Base-by-base conservation (phyloP, 2,329 filamentous ascomycete species). In the Talaromyces islandicus region DNA sequence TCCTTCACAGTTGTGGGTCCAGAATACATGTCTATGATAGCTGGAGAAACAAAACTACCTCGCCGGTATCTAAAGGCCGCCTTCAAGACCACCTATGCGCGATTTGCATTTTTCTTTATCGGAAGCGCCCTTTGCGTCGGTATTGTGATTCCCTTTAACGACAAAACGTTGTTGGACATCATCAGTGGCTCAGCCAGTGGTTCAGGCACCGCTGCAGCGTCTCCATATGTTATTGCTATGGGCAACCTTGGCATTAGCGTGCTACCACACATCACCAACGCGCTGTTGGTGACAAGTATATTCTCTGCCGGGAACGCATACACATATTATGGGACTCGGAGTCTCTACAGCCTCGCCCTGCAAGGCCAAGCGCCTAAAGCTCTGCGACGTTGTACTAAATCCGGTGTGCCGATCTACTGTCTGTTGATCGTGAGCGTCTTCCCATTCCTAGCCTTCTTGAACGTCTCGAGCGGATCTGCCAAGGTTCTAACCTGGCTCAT, bases 291-390 rank as follows among this genome's bases (percentile, higher is more conserved):
- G 64, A 71, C 90, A 64, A 90, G 90, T 69, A 86, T 89, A 66
- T 88, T 90, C 74, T 87, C 84, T 19, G 88, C 88, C n/a, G 82
- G 86, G 63, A 91, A 90, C 78, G 88, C 86, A 6, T 87, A 90
- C 76, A 76, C 90, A 35, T 91, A 90, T 80, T 88, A 84, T 67
- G 87, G 85, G 19, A 86, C 83, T 63, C 84, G 87, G 59, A 89
- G 85, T 17, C 79, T 90, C 48, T 88, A 89, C 72, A 87, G 86
- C 61, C 81, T 92, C 7, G 86, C 89, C 0, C 80, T 83, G 7
- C 86, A 90, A 68, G 84, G 85, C 29, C 83, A 88, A 38, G 89
- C 89, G 0, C 89, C 89, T 0, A 75, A 77, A 60, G 84, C 92
- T 72, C 85, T 92, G 73, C 83, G 84, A 60, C 83, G 79, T 65